Conservation (phyloP, 176 grass and related monocot species). For the Tillandsia leiboldiana region DNA sequence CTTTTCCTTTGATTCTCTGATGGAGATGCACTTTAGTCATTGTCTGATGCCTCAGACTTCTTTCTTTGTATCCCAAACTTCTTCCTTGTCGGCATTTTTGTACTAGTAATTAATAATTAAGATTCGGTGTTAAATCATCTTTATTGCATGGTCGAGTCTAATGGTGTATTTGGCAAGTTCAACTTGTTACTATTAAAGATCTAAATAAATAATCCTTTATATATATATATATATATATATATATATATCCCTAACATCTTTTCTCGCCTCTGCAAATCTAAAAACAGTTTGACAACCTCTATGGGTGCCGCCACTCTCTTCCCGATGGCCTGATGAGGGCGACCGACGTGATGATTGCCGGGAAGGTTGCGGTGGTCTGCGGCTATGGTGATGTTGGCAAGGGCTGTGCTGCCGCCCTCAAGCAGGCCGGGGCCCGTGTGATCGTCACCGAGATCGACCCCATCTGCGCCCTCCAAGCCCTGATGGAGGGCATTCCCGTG, state of each 20-base stretch:
- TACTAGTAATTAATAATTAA: no score
- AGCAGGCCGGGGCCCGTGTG: slow-evolving; percentile 91
- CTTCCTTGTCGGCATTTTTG: no score
- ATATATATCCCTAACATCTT: neutral
- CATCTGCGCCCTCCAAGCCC: slow-evolving; percentile 92
- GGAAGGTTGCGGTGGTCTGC: slow-evolving; percentile 79
- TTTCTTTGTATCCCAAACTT: no score
- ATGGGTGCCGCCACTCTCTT: slow-evolving; percentile 96
- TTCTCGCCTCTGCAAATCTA: neutral
- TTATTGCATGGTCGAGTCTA: no score
- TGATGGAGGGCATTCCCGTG: slow-evolving; percentile 86
- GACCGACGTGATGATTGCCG: slow-evolving; percentile 95
- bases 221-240: no score
- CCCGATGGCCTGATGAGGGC: slow-evolving; percentile 97
- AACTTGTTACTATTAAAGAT: no score
- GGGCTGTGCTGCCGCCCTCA: slow-evolving; percentile 83
- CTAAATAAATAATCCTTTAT: no score
- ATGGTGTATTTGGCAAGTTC: no score
- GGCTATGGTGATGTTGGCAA: slow-evolving; percentile 97
- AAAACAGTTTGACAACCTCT: slow-evolving; percentile 86
- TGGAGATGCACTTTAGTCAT: no score
- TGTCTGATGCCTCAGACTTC: no score
- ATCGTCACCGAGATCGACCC: slow-evolving; percentile 97
- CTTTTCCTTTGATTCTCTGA: no score
- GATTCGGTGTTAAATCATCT: no score